These are phyloP conservation scores for Colletotrichum orchidophilum DNA, from an alignment of 2,329 filamentous ascomycete species.

Conservation along the genomic window DNA sequence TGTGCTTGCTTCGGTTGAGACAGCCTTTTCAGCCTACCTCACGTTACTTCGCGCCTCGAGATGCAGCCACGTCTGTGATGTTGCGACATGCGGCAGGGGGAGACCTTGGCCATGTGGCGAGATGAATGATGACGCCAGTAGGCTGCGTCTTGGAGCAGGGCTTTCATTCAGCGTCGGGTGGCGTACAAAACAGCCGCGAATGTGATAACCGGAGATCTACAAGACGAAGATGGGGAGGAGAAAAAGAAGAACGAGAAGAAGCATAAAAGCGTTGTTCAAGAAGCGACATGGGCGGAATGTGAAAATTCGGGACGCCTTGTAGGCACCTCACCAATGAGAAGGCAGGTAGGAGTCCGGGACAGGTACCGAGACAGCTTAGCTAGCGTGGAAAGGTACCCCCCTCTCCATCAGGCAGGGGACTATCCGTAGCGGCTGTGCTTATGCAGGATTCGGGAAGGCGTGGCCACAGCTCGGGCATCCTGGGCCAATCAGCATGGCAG, in stretches of 20 bases:
- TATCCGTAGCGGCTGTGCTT: slow-evolving; percentile 19
- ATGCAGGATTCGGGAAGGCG: slow-evolving; percentile 29
- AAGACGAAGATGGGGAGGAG: background rate
- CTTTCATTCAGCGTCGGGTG: background rate
- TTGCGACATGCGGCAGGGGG: background rate
- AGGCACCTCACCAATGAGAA: background rate
- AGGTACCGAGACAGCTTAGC: background rate
- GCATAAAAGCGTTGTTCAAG: background rate
- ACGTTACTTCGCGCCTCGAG: slow-evolving; percentile 18
- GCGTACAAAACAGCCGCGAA: no score
- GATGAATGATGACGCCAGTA: background rate
- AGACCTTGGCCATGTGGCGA: background rate
- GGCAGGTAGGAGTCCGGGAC: background rate
- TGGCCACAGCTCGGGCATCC: slow-evolving; percentile 5
- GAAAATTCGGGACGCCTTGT: background rate
- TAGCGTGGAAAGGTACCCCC: slow-evolving; percentile 1
- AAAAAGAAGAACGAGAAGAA: background rate
- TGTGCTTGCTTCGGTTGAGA: background rate
- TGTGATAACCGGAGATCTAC: background rate
- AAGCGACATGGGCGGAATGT: background rate
- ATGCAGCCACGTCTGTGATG: slow-evolving; percentile 7
- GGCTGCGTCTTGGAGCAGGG: background rate
- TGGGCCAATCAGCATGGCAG: slow-evolving; percentile 22
- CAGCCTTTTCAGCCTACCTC: slow-evolving; percentile 3
- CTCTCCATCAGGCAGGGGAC: background rate